Base-by-base conservation (phyloP, 192 early-diverging fungal genomes). In the Phycomyces blakesleeanus region DNA sequence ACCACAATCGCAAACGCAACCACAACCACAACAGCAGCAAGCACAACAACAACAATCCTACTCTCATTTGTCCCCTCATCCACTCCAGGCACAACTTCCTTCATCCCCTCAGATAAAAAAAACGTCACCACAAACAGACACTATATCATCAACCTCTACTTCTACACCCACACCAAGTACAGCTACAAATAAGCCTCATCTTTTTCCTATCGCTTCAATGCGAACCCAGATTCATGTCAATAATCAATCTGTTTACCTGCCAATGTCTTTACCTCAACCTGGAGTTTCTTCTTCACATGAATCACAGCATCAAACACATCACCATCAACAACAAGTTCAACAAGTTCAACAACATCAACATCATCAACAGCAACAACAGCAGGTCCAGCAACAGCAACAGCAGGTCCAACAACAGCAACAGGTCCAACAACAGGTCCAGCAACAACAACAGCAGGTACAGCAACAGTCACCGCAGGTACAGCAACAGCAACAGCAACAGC, bases 261-360 rank as follows among this genome's bases (percentile, higher is more conserved):
- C 44, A 3, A 47, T 47, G 11, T 47, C 44, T 22, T 53, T 53
- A 53, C 24, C 51, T 5, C 51, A 24, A 25, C 24, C 51, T 24
- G n/a, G n/a, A 5, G 21, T 21, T 6, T 55, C 29, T 26, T 1
- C 50, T 51, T 18, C 4, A 59, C 20, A 42, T 5, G 26, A 49
- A n/a, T 7, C 22, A 61, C 25, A 50, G 25, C 42, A 52, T 11
- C 20, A 61, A 41, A 38, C 18, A 21, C 41, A 7, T 51, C 42
- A 11, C 1, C 39, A 47, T 34, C 47, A 24, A 50, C 59, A 51
- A 55, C 29, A n/a, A 34, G 24, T 20, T 24, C 50, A 55, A 64
- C 26, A 64, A 20, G 10, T 16, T 20, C 51, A 55, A 9, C 29
- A n/a, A 53, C 21, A 22, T 40, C 50, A 55, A 64, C 51, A 64